phyloP scores from a whole-genome alignment of 306 rosid species.

The Trifolium repens region DNA sequence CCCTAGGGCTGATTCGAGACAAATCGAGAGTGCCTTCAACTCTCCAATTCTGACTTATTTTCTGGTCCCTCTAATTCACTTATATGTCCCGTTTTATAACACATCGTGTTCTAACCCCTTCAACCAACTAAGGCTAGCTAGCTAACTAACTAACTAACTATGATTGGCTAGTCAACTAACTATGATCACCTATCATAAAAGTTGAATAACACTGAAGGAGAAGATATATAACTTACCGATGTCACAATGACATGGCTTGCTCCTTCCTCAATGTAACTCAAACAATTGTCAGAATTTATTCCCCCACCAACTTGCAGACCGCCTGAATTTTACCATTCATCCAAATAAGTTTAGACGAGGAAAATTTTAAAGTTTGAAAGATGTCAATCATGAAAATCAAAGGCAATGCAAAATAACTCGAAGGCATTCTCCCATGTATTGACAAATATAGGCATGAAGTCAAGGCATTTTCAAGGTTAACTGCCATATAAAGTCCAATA shows the following conservation, averaged over 20 bases:
- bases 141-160: not conserved
- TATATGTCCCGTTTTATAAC: not conserved
- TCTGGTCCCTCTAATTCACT: not conserved
- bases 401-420: slow-evolving; percentile 24
- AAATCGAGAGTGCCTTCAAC: not conserved
- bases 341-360: slow-evolving; percentile 70
- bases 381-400: slow-evolving; percentile 46
- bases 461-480: not conserved
- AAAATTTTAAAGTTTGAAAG: slow-evolving; percentile 62
- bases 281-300: slow-evolving; percentile 83
- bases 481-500: not conserved
- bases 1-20: not conserved
- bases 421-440: not conserved
- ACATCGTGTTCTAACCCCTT: not conserved
- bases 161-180: not conserved
- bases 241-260: slow-evolving; percentile 98
- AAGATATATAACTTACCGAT: slow-evolving; percentile 60
- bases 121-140: not conserved
- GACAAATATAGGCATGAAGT: not conserved
- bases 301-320: slow-evolving; percentile 98
- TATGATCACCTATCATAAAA: not conserved
- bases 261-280: slow-evolving; percentile 78
- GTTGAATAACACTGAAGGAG: slow-evolving; percentile 21
- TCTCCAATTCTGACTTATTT: not conserved
- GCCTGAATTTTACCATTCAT: slow-evolving; percentile 67